Conservation (phyloP, 1,284 basidiomycete species). For the Heliocybe sulcata region DNA sequence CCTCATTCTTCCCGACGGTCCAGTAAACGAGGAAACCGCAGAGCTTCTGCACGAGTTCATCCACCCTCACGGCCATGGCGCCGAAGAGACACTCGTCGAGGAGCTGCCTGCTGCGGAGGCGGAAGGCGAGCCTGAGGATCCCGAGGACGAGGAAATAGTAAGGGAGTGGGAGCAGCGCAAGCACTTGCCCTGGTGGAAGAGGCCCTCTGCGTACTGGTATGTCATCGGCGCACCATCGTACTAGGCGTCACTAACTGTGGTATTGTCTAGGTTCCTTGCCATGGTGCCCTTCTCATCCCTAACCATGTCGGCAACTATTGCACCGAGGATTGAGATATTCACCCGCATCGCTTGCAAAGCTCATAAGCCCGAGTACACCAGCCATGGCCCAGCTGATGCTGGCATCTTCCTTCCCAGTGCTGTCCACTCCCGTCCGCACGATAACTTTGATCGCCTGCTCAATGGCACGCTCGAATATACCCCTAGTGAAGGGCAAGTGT, state of each 20-base stretch:
- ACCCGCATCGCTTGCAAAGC: slow-evolving; percentile 22
- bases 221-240: slow-evolving; percentile 14
- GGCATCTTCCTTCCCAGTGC: neutral
- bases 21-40: slow-evolving; percentile 35
- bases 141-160: slow-evolving; percentile 18
- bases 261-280: slow-evolving; percentile 46
- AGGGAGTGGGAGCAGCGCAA: slow-evolving; percentile 18
- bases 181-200: slow-evolving; percentile 57
- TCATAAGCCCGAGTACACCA: slow-evolving; percentile 39
- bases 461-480: too few species aligned
- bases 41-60: slow-evolving; percentile 42
- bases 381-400: neutral
- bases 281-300: slow-evolving; percentile 45
- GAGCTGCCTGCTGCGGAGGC: slow-evolving; percentile 11
- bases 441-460: neutral
- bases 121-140: slow-evolving; percentile 10
- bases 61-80: slow-evolving; percentile 28
- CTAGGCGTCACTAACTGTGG: neutral
- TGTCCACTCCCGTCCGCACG: neutral
- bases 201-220: slow-evolving; percentile 64
- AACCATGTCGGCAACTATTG: slow-evolving; percentile 45
- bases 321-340: slow-evolving; percentile 52
- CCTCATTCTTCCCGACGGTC: slow-evolving; percentile 35
- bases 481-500: neutral
- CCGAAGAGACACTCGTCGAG: slow-evolving; percentile 28